phyloP scores from a whole-genome alignment of 805 yeast species.

The Sugiyamaella qingdaonensis region DNA sequence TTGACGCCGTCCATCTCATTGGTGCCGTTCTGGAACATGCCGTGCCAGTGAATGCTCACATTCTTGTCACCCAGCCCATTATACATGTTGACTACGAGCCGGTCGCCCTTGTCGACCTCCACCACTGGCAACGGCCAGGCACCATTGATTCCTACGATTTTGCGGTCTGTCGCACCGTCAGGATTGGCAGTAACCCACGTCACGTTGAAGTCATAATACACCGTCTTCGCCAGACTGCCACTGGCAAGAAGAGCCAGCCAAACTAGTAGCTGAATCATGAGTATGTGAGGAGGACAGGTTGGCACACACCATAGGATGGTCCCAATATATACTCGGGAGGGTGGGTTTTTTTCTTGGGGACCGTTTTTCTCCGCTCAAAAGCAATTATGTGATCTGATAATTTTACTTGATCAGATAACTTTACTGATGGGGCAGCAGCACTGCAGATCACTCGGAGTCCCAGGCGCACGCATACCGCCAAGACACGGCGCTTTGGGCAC shows the following conservation, averaged over 20 bases:
- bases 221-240: slow-evolving; percentile 20
- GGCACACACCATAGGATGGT: too few relatives aligned
- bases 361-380: background rate
- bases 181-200: slow-evolving; percentile 40
- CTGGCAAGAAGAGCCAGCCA: slow-evolving; percentile 1
- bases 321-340: too few relatives aligned
- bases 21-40: slow-evolving; percentile 73
- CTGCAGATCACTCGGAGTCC: background rate
- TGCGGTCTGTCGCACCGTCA: slow-evolving; percentile 47
- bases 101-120: slow-evolving; percentile 71
- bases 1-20: slow-evolving; percentile 87
- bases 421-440: background rate
- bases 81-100: slow-evolving; percentile 61
- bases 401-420: background rate
- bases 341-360: too few relatives aligned
- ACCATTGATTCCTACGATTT: slow-evolving; percentile 59
- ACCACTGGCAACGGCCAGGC: slow-evolving; percentile 79
- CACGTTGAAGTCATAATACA: slow-evolving; percentile 35
- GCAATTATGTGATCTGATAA: slow-evolving; percentile 4
- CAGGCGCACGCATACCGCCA: too few relatives aligned
- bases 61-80: slow-evolving; percentile 66
- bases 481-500: too few relatives aligned
- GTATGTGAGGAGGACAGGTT: too few relatives aligned
- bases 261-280: background rate
- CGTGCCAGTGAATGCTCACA: slow-evolving; percentile 87